Conservation (phyloP, 2,329 filamentous ascomycete genomes). For the Lasiodiplodia gonubiensis region DNA sequence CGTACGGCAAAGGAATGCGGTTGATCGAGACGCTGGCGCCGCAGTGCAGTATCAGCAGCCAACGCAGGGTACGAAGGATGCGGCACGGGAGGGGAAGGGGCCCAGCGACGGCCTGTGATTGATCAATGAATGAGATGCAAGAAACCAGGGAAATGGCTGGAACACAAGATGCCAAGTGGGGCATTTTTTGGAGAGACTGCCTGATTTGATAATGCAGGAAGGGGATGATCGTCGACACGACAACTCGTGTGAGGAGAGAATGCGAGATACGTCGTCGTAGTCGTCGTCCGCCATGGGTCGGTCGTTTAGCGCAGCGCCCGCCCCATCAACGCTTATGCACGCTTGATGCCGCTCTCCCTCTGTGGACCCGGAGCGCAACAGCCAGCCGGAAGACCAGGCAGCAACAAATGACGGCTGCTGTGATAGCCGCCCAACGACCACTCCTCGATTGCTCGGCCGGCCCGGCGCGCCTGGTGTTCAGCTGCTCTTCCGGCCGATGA, state of each 20-base stretch:
- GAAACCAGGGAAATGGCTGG: neutral
- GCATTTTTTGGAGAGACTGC: neutral
- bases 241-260: neutral
- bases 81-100: neutral
- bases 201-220: neutral
- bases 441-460: neutral
- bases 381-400: neutral
- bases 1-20: neutral
- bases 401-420: neutral
- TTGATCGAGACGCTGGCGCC: neutral
- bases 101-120: neutral
- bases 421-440: neutral
- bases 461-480: neutral
- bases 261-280: neutral
- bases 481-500: neutral
- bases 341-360: constrained; percentile 21
- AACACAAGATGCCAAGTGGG: neutral
- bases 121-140: constrained; percentile 1
- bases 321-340: constrained; percentile 24
- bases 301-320: neutral
- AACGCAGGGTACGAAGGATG: neutral
- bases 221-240: neutral
- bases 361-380: neutral
- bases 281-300: neutral
- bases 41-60: neutral